Base-by-base conservation (phyloP, 2,329 filamentous ascomycete genomes). In the Trichoderma hamatum region DNA sequence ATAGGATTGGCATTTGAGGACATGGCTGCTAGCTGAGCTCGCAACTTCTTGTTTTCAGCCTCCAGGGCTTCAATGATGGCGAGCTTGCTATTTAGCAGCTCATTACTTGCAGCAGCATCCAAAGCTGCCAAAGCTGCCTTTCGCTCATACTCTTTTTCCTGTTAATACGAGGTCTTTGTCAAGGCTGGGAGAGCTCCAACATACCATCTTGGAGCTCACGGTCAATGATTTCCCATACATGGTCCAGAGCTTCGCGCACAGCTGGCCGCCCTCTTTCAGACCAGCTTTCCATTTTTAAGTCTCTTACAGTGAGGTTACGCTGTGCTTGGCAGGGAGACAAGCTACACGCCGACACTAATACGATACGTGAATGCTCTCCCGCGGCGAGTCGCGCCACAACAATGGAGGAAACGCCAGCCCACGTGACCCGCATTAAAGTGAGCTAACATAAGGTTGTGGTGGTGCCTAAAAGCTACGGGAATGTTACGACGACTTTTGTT, bases 11-110 rank as follows among this genome's bases (percentile, higher is more conserved):
- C 30, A 19, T 19, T 43, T n/a, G 39, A 43, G 39, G 58, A 60
- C 11, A 34, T 19, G 19, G 34, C 30, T 6, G 69, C 67, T 11
- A 85, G 69, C 65, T 84, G 78, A 36, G 72, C 73, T 61, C 76
- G 78, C 6, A 87, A 77, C 5, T 75, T 70, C n/a, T 72, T 72
- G 62, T 84, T 85, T 69, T 85, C 82, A 19, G 78, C 72, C 66
- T 83, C 79, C 30, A 86, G 72, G 1, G 71, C 74, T 16, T 79
- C 76, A 24, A 78, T 78, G 30, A 76, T 71, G 19, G 74, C 75
- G 13, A 61, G 43, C 3, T 69, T 62, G 21, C 55, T 60, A n/a
- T 70, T 28, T 11, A 67, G n/a, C 11, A 43, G 30, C 5, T 69
- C 54, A 11, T 64, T 61, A 54, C 61, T 32, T n/a, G 49, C 43